phyloP scores from a whole-genome alignment of 163 green algal species.

The Coccomyxa subellipsoidea region DNA sequence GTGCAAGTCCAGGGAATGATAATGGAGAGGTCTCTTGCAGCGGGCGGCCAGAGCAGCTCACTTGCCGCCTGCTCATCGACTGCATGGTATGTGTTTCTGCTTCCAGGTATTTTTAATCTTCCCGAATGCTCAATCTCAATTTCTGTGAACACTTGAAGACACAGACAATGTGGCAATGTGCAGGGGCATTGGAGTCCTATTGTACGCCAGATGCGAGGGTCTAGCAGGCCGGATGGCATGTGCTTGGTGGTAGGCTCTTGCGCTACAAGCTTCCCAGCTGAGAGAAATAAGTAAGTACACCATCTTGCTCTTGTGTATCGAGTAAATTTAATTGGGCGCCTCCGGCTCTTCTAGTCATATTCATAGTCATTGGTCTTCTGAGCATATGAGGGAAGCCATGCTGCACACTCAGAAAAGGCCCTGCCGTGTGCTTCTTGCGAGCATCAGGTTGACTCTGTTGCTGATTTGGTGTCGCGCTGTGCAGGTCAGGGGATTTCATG shows the following conservation, averaged over 20 bases:
- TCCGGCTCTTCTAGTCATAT: too few species aligned
- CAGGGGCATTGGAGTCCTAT: constrained; percentile 69
- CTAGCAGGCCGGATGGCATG: constrained; percentile 80
- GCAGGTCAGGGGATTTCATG: constrained; percentile 56
- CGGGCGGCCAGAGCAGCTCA: constrained; percentile 29
- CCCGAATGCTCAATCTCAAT: neutral
- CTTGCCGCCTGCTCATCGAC: constrained; percentile 77
- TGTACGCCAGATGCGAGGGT: constrained; percentile 64
- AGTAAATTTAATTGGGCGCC: too few species aligned
- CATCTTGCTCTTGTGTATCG: neutral
- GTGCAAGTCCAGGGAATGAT: neutral
- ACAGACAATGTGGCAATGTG: neutral
- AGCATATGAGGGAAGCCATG: neutral
- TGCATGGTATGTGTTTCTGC: constrained; percentile 61
- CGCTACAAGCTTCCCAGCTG: constrained; percentile 49
- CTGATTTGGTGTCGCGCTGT: neutral
- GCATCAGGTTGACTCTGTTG: too few species aligned
- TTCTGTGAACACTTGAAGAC: neutral
- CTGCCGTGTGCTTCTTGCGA: too few species aligned
- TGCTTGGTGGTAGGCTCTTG: constrained; percentile 84
- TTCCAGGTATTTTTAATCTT: neutral
- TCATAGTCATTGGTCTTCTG: too few species aligned
- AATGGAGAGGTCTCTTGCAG: neutral
- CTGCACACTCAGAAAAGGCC: too few species aligned
- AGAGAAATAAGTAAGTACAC: constrained; percentile 39